A percentile compares a stretch with the other conserved stretches of the same genome.
Conservation (phyloP, 305 asterid species). For the Caryopteris hybrid region DNA sequence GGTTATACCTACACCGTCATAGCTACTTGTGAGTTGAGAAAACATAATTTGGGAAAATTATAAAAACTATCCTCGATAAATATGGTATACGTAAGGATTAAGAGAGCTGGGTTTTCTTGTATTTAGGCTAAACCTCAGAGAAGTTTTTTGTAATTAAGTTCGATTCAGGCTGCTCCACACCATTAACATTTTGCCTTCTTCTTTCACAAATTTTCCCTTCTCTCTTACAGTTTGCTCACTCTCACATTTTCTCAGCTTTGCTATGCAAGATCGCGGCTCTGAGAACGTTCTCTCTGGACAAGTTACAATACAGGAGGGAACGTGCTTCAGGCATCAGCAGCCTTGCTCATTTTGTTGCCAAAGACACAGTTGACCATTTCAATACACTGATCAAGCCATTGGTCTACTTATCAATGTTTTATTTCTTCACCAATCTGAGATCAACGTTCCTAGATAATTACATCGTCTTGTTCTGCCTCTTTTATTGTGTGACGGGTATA, state of each 20-base stretch:
- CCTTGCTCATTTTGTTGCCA: conserved; percentile 82
- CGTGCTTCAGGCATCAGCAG: conserved; percentile 96
- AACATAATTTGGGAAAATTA: not conserved
- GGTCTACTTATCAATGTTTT: conserved; percentile 85
- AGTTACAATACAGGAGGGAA: conserved; percentile 76
- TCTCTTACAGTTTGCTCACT: not conserved
- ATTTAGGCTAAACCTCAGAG: too few species aligned
- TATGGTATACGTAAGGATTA: too few species aligned
- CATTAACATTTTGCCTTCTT: not conserved
- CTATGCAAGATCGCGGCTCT: conserved; percentile 79
- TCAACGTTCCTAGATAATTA: conserved; percentile 72
- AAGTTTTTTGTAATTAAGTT: too few species aligned
- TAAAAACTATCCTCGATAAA: too few species aligned
- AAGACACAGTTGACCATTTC: conserved; percentile 85
- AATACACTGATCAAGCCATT: conserved; percentile 81
- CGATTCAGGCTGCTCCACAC: too few species aligned
- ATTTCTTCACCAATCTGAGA: conserved; percentile 92
- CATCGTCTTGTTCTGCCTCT: conserved; percentile 64
- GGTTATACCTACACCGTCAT: conserved; percentile 87
- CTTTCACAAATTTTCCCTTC: not conserved
- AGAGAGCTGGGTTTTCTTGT: too few species aligned
- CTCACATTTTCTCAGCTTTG: conserved; percentile 48
- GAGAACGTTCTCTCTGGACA: conserved; percentile 81
- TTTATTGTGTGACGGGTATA: conserved; percentile 85
- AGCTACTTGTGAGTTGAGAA: conserved; percentile 68